Conservation (phyloP, 148 eudicot genomes). For the Vaccinium macrocarpon region DNA sequence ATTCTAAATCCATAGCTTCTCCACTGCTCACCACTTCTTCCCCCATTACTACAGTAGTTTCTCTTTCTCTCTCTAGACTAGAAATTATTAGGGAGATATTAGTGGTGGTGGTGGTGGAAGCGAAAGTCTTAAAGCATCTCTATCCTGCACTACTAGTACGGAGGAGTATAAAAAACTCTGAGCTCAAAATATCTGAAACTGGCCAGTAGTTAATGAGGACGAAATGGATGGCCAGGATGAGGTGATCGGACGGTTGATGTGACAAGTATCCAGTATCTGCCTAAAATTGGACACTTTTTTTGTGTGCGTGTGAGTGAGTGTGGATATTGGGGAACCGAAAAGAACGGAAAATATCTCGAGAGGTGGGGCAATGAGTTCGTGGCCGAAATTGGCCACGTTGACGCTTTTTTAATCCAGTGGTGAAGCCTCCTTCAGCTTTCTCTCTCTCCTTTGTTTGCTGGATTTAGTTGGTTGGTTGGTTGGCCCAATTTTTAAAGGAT, state of each 20-base stretch:
- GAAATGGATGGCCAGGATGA: neutral
- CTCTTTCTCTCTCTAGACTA: neutral
- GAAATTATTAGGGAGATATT: neutral
- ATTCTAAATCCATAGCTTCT: conserved; percentile 30
- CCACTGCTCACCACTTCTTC: conserved; percentile 45
- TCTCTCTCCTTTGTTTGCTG: neutral
- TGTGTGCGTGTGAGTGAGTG: neutral
- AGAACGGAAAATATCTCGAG: conserved; percentile 12
- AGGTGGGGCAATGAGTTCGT: neutral
- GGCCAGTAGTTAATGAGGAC: neutral
- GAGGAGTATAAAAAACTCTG: neutral
- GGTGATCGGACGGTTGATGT: conserved; percentile 1
- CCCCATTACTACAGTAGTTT: conserved; percentile 21
- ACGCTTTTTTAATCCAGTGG: conserved; percentile 2
- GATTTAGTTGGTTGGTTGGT: too few relatives aligned
- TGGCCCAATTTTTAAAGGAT: neutral
- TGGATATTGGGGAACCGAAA: neutral
- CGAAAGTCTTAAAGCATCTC: neutral
- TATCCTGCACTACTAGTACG: neutral
- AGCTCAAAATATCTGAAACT: conserved; percentile 10
- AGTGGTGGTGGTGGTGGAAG: neutral
- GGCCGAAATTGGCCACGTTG: conserved; percentile 29
- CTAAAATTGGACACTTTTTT: conserved; percentile 10
- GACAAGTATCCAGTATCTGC: neutral
- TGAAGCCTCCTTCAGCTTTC: conserved; percentile 1